Evolutionary conservation across 805 yeast species (phyloP).

Genomic region (Teunomyces stri): DNA sequence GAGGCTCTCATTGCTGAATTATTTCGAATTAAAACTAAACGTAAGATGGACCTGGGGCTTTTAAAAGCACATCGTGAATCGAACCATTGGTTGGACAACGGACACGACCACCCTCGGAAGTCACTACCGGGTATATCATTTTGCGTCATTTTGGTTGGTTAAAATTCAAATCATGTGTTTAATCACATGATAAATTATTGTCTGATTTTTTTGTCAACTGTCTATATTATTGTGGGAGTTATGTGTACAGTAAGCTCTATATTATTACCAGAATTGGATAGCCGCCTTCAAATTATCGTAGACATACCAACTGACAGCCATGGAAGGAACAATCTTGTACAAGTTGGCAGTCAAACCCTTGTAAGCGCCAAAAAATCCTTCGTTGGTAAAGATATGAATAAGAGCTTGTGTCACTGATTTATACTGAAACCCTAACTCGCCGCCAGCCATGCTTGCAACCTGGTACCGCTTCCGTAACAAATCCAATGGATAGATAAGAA

Average conservation of each 20-base stretch:
- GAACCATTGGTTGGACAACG: slow-evolving; percentile 7
- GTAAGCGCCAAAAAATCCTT: slow-evolving; percentile 72
- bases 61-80: slow-evolving; percentile 5
- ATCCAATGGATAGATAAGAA: slow-evolving; percentile 88
- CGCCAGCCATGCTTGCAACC: slow-evolving; percentile 77
- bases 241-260: background rate
- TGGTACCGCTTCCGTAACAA: slow-evolving; percentile 86
- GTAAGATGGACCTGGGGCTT: background rate
- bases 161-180: background rate
- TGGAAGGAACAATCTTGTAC: slow-evolving; percentile 88
- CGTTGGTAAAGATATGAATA: slow-evolving; percentile 60
- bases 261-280: slow-evolving; percentile 28
- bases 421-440: slow-evolving; percentile 80
- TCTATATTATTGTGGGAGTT: background rate
- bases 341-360: slow-evolving; percentile 77
- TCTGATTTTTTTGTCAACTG: background rate
- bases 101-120: slow-evolving; percentile 3
- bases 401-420: slow-evolving; percentile 75
- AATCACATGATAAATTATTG: slow-evolving; percentile 7
- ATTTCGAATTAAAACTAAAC: background rate
- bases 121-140: background rate
- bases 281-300: slow-evolving; percentile 65
- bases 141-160: slow-evolving; percentile 12
- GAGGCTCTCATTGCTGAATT: slow-evolving; percentile 35
- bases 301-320: slow-evolving; percentile 94